These are phyloP conservation scores for Phoma herbarum DNA, from an alignment of 2,329 filamentous ascomycete species.

Conservation along the genomic window DNA sequence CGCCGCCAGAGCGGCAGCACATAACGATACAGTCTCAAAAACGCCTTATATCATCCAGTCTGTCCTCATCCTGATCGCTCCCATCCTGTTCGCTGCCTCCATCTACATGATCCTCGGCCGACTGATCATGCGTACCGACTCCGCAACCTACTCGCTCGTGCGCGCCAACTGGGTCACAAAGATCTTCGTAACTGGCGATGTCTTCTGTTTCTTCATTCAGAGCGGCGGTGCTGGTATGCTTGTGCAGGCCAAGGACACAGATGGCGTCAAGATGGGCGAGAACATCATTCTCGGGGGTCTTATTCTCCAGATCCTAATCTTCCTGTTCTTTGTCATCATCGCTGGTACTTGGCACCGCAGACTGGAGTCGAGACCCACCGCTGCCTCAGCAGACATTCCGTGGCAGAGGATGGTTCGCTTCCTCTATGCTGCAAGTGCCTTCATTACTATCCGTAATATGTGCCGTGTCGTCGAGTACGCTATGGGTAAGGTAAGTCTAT, in stretches of 20 bases:
- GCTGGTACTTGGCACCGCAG: conserved; percentile 61
- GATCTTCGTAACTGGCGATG: conserved; percentile 64
- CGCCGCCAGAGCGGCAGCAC: conserved; percentile 35
- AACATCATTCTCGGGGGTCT: conserved; percentile 66
- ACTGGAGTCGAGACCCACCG: conserved; percentile 47
- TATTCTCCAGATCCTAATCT: conserved; percentile 65
- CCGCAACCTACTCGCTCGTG: conserved; percentile 56
- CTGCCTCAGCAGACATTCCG: conserved; percentile 31
- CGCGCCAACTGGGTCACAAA: conserved; percentile 59
- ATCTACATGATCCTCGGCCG: conserved; percentile 59
- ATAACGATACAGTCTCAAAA: conserved; percentile 43
- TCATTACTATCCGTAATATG: conserved; percentile 59
- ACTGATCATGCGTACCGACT: conserved; percentile 54
- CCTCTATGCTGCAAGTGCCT: conserved; percentile 50
- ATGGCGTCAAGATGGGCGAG: conserved; percentile 52
- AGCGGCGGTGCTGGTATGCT: conserved; percentile 58
- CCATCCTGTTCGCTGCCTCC: conserved; percentile 58
- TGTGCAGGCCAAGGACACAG: conserved; percentile 33
- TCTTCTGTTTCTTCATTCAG: conserved; percentile 63
- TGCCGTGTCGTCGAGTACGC: conserved; percentile 60
- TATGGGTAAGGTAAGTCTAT: conserved; percentile 35
- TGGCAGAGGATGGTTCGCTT: conserved; percentile 50
- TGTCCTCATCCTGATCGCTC: conserved; percentile 54
- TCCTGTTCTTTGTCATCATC: conserved; percentile 63
- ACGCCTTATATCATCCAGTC: conserved; percentile 53